Conservation (phyloP, 768 basidiomycete genomes). For the Pleurotus tuoliensis region DNA sequence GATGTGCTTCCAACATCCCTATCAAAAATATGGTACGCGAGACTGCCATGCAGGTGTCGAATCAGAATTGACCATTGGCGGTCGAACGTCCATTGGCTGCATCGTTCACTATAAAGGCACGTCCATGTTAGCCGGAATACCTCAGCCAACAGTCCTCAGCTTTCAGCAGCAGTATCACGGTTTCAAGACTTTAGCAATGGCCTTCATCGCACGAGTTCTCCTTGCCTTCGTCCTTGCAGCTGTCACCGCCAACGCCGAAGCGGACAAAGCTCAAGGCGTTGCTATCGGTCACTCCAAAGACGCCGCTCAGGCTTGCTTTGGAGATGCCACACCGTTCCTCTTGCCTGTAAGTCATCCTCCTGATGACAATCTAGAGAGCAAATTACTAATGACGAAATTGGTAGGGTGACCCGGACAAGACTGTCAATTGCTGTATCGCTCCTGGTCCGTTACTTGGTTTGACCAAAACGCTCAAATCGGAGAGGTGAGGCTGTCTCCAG, state of each 20-base stretch:
- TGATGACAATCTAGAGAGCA: no score
- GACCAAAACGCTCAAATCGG: background rate
- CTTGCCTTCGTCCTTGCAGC: background rate
- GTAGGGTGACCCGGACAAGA: background rate
- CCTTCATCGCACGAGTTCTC: background rate
- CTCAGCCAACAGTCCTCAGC: background rate
- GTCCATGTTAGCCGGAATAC: background rate
- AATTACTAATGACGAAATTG: background rate
- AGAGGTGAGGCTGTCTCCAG: background rate
- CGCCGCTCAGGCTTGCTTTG: background rate
- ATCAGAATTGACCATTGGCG: no score
- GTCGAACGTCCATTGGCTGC: no score
- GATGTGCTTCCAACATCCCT: no score
- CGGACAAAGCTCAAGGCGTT: background rate
- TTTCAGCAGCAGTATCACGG: background rate
- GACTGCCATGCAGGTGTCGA: no score
- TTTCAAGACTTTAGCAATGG: background rate
- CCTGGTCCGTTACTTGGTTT: constrained; percentile 2
- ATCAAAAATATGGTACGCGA: no score
- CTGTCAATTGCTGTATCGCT: background rate
- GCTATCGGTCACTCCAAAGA: background rate
- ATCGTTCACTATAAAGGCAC: no score
- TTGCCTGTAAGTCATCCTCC: background rate
- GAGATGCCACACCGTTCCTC: background rate
- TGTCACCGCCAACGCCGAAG: background rate